Conservation (phyloP, 1,139 yeast species). For the Tardiomyces depauwii region DNA sequence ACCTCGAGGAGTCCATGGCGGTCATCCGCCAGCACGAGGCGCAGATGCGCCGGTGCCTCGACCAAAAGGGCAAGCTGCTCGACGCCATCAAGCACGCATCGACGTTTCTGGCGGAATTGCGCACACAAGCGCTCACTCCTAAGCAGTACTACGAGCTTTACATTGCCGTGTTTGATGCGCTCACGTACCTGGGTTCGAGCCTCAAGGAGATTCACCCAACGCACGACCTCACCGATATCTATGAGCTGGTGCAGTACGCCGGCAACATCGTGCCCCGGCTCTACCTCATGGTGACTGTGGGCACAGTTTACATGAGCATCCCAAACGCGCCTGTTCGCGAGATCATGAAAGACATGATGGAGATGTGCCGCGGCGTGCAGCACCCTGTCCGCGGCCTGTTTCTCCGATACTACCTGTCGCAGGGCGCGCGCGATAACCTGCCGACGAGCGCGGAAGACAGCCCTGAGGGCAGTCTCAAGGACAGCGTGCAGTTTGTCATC, state of each 20-base stretch:
- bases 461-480: slow-evolving; percentile 41
- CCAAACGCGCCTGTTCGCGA: slow-evolving; percentile 76
- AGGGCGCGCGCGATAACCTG: slow-evolving; percentile 63
- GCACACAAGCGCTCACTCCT: slow-evolving; percentile 70
- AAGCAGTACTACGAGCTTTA: slow-evolving; percentile 91
- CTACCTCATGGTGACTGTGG: slow-evolving; percentile 91
- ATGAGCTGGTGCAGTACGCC: slow-evolving; percentile 91
- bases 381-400: slow-evolving; percentile 85
- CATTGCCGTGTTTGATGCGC: slow-evolving; percentile 73
- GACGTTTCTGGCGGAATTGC: slow-evolving; percentile 66
- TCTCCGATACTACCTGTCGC: slow-evolving; percentile 78
- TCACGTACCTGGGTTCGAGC: slow-evolving; percentile 56
- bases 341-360: slow-evolving; percentile 91
- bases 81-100: slow-evolving; percentile 87
- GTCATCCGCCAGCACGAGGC: slow-evolving; percentile 60
- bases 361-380: slow-evolving; percentile 97
- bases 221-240: slow-evolving; percentile 79
- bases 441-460: slow-evolving; percentile 31
- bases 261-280: slow-evolving; percentile 84
- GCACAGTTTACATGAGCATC: slow-evolving; percentile 74
- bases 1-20: slow-evolving; percentile 17
- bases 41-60: slow-evolving; percentile 69
- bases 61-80: slow-evolving; percentile 57
- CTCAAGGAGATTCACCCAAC: slow-evolving; percentile 56
- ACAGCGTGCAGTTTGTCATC: slow-evolving; percentile 62